Evolutionary conservation across 139 green algal species (phyloP), one percentile per base, ranked within the genome.

Genomic region (Coelastrella sp.): DNA sequence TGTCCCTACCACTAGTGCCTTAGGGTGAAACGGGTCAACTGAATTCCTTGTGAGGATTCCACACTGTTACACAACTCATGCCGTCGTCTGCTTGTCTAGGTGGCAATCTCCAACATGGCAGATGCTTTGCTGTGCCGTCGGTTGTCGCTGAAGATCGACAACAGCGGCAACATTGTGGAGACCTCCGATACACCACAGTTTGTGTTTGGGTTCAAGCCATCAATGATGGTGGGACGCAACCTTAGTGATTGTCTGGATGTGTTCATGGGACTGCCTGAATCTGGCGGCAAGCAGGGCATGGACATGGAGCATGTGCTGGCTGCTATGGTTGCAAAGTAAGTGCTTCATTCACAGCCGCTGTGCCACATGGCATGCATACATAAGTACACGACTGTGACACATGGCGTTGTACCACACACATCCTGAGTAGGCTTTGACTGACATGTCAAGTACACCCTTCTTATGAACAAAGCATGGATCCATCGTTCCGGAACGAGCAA

Each of bases 161-260:
- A 59, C 48, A 4, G n/a, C 1, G 89, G 89, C 63, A 89, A 15
- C 25, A 43, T 92, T 15, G 57, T 69, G 25, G 17, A 72, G 0
- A 86, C 88, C 1, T 68, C 79, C 43, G 45, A 77, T 74, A 35
- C 83, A 1, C 62, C 73, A 4, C 60, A 4, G 11, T 45, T 32
- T 23, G 77, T 92, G 25, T 92, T 92, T 68, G 89, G 89, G 30
- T 91, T 92, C 66, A 59, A 85, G 21, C 87, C 87, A 9, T 9
- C 64, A 6, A 27, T 37, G 15, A 71, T 92, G 51, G 25, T 90
- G 21, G 89, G 89, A 34, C 67, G 74, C 8, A 69, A 51, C 23
- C 38, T 89, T 7, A 72, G 35, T 2, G 17, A 79, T 32, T 78
- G 69, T 4, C 19, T 88, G 60, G 83, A 88, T 50, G 9, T 83